Base-by-base conservation (phyloP, 352 stramenopile genomes). In the Globisporangium irregulare region DNA sequence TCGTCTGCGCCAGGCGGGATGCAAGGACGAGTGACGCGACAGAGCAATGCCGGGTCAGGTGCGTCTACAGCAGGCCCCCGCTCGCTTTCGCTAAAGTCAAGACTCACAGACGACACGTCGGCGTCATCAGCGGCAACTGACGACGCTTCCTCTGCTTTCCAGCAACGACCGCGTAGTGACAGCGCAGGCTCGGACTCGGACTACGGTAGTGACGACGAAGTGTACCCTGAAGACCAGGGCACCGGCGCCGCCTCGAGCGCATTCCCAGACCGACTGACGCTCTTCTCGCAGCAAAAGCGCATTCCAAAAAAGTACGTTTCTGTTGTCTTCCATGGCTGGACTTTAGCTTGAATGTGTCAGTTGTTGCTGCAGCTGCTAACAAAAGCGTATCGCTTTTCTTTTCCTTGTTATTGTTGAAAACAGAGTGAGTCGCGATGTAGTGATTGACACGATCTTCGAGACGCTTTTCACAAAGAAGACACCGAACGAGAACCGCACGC, bases 361-460 rank as follows among this genome's bases (percentile, higher is more conserved):
- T 20, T 46, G 14, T 20, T 48, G 14, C 4, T 20, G 38, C n/a
- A 27, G n/a, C 24, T 53, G 12, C 27, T 64, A 15, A 10, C 15
- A 56, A 53, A 27, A 59, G 29, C 43, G 25, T 14, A 60, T n/a
- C 32, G 15, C 25, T 56, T 46, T 1, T 43, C 25, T 57, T 20
- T 25, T 67, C 65, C 34, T 18, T 25, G 5, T 27, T 27, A 0
- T 25, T 64, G 46, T 48, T n/a, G 14, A 29, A 27, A 2, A 62
- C 20, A 84, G 87, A 53, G 87, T 89, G 27, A 92, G 85, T 43
- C 84, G 87, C 22, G 87, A 93, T 55, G 84, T 86, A 10, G 84
- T 93, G 57, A 91, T 95, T 61, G 83, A 95, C 64, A 93, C 83
- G 50, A 84, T 95, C 34, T 95, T 94, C 43, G 71, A 78, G 50